Evolutionary conservation across 345 rosid genomes (phyloP).

Genomic region (Eucalyptus victrix): DNA sequence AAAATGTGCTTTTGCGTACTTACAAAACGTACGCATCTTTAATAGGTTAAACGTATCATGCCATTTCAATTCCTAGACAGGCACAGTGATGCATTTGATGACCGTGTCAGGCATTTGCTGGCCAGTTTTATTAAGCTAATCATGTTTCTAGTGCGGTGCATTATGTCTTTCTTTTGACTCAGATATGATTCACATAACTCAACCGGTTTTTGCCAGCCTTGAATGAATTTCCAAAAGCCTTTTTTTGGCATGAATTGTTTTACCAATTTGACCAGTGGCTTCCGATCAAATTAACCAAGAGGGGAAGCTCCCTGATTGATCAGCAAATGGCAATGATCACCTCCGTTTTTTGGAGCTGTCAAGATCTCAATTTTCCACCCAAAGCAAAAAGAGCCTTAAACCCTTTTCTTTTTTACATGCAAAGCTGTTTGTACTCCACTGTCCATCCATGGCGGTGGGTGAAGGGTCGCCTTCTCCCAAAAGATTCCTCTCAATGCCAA

Average conservation of each 20-base stretch:
- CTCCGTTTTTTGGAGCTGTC: neutral
- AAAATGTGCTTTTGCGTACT: neutral
- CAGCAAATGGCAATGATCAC: neutral
- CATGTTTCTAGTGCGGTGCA: neutral
- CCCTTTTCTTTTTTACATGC: neutral
- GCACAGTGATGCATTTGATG: neutral
- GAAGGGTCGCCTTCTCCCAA: neutral
- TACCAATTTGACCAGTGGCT: neutral
- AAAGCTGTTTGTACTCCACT: neutral
- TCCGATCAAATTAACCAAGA: neutral
- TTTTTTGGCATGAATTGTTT: neutral
- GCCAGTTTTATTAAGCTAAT: neutral
- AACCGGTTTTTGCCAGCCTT: neutral
- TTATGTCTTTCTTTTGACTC: neutral
- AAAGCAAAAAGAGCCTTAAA: neutral
- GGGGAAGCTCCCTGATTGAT: neutral
- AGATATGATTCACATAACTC: neutral
- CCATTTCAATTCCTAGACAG: rapidly evolving
- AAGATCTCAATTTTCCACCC: neutral
- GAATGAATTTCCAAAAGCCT: neutral
- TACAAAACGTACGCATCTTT: neutral
- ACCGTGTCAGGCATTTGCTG: neutral
- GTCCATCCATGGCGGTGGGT: neutral
- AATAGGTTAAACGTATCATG: neutral
- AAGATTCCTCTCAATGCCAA: neutral